Base-by-base conservation (phyloP, 106 monocot genomes). In the Dendrobium nobile region DNA sequence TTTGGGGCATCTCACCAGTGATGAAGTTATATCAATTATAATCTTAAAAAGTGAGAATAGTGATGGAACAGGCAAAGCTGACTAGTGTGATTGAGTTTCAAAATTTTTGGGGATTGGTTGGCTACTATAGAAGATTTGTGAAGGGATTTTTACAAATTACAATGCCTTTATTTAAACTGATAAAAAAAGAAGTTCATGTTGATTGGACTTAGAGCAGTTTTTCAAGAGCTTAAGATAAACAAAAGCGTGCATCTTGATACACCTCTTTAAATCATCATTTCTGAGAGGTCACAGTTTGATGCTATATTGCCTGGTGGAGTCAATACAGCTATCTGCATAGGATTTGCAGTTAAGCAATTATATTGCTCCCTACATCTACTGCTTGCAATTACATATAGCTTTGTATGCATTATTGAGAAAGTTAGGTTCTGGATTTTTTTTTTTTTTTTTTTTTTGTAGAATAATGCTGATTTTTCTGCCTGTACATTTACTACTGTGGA, bases 241-340 rank as follows among this genome's bases (percentile, higher is more conserved):
- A 24, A 59, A 33, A 51, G 9, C 13, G 80, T 84, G 96, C 96
- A 87, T 92, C 87, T 77, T 77, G 96, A 92, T 96, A 96, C 93
- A 81, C 89, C 91, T 85, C 84, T 87, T 92, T 88, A 87, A 17
- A 87, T 89, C 58, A 26, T 82, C 82, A 84, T 84, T 88, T 83
- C 83, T 72, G 89, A 55, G 92, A 72, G 93, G 96, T 85, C 96
- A 96, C 93, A 79, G 81, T 24, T 67, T 82, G 85, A 90, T 93
- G 95, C 95, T 72, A 93, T 77, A 92, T 84, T 40, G 58, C 89
- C 55, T 79, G 31, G 85, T 83, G 79, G 83, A 77, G 70, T 81
- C 74, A 80, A 47, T 58, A 68, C 40, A 78, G 56, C 82, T 92
- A 40, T 81, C 84, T 89, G 84, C 72, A 74, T 19, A 82, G 89